These are phyloP conservation scores for Fabrea salina DNA, from an alignment of 169 alveolate genomes.

Conservation along the genomic window DNA sequence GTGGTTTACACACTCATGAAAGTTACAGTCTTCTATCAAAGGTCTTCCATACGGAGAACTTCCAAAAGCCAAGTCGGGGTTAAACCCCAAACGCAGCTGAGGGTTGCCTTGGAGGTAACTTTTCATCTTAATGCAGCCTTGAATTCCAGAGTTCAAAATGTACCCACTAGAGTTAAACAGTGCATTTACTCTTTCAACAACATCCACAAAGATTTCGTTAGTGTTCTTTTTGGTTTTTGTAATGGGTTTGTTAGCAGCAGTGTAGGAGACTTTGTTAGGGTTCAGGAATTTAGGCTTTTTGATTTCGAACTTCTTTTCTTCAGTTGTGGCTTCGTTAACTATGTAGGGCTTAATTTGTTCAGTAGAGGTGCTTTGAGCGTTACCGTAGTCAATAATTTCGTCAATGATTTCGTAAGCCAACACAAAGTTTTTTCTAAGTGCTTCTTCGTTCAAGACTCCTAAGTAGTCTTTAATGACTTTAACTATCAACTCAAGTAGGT, in stretches of 20 bases:
- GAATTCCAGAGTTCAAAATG: constrained; percentile 83
- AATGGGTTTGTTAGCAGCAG: constrained; percentile 16
- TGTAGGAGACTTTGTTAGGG: constrained; percentile 7
- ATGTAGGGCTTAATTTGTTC: constrained; percentile 80
- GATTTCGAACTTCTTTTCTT: background rate
- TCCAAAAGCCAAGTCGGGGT: constrained; percentile 76
- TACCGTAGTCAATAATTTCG: constrained; percentile 95
- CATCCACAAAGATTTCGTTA: constrained; percentile 84
- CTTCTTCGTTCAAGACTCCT: constrained; percentile 96
- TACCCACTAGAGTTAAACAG: constrained; percentile 86
- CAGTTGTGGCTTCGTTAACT: constrained; percentile 18
- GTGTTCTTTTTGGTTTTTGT: constrained; percentile 30
- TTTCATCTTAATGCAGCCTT: constrained; percentile 86
- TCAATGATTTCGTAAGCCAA: constrained; percentile 96
- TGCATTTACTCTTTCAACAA: constrained; percentile 75
- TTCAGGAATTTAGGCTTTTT: background rate
- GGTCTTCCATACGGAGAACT: constrained; percentile 59
- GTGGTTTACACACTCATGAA: constrained; percentile 93
- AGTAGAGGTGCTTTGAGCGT: constrained; percentile 92
- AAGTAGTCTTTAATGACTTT: constrained; percentile 91
- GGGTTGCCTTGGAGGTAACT: constrained; percentile 82
- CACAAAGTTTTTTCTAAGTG: constrained; percentile 93
- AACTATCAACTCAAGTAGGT: constrained; percentile 83
- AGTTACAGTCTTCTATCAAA: constrained; percentile 91
- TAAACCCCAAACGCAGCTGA: constrained; percentile 83